phyloP scores from a whole-genome alignment of 2,329 filamentous ascomycete species.

The Penicillium sp. region DNA sequence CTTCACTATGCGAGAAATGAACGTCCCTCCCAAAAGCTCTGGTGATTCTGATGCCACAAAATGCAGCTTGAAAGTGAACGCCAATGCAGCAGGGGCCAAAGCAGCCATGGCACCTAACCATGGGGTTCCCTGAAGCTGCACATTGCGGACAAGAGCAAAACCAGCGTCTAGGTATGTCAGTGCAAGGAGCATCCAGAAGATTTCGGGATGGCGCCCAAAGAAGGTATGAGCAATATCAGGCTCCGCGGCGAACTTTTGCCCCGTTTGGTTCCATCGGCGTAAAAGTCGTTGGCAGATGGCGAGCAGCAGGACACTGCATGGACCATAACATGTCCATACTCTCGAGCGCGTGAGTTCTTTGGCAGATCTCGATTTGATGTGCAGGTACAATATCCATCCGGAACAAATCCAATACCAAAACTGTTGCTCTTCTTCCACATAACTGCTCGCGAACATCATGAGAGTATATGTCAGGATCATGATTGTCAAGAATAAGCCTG shows the following conservation, averaged over 20 bases:
- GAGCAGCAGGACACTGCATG: conserved; percentile 46
- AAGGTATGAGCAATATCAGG: conserved; percentile 80
- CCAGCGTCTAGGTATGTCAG: conserved; percentile 67
- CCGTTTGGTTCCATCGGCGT: conserved; percentile 92
- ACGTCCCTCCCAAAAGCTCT: conserved; percentile 63
- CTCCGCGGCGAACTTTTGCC: conserved; percentile 91
- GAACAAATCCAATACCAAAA: conserved; percentile 91
- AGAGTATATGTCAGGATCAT: conserved; percentile 67
- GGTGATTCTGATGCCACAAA: conserved; percentile 88
- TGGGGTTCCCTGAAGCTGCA: conserved; percentile 29
- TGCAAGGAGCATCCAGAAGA: conserved; percentile 75
- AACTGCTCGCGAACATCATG: conserved; percentile 98
- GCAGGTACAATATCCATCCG: conserved; percentile 52
- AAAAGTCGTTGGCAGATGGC: conserved; percentile 66
- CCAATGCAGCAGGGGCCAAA: conserved; percentile 53
- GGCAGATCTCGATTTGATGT: conserved; percentile 34
- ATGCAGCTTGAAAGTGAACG: conserved; percentile 82
- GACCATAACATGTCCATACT: conserved; percentile 8
- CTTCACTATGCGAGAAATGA: conserved; percentile 38
- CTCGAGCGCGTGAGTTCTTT: neutral
- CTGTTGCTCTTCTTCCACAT: conserved; percentile 96
- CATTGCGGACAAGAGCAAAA: conserved; percentile 41
- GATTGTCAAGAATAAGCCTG: conserved; percentile 47
- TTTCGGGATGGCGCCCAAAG: conserved; percentile 61
- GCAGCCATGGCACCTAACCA: conserved; percentile 40